Conservation (phyloP, 805 yeast species). For the Candida succiphila region DNA sequence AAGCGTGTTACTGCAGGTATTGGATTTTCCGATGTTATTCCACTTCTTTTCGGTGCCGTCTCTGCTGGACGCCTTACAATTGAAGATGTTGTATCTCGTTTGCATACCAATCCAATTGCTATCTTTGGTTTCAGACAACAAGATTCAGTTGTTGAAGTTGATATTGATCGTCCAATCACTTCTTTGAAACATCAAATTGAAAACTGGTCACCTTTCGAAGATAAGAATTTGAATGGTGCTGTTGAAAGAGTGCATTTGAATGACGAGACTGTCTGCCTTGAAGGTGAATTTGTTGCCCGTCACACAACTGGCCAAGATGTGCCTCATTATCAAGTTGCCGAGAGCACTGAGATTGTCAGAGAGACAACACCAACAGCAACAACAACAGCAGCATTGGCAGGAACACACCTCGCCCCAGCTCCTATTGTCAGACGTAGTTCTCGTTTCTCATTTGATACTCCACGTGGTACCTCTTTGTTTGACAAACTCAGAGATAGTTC, state of each 20-base stretch:
- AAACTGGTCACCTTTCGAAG: constrained; percentile 48
- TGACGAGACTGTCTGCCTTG: constrained; percentile 73
- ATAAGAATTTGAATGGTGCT: constrained; percentile 56
- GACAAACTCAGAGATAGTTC: constrained; percentile 21
- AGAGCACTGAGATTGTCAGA: too few relatives aligned
- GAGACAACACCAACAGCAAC: constrained; percentile 21
- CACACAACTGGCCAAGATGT: constrained; percentile 56
- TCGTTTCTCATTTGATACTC: constrained; percentile 41
- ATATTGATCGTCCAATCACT: constrained; percentile 58
- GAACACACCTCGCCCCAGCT: constrained; percentile 20
- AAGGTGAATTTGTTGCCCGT: constrained; percentile 58
- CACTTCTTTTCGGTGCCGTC: constrained; percentile 75
- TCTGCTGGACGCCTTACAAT: constrained; percentile 60
- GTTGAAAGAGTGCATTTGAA: constrained; percentile 81
- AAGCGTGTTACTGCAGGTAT: constrained; percentile 56
- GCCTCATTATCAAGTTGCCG: constrained; percentile 28
- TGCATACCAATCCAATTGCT: constrained; percentile 73
- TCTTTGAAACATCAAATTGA: constrained; percentile 28
- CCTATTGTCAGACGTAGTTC: constrained; percentile 29
- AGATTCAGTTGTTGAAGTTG: constrained; percentile 72
- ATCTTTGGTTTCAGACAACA: constrained; percentile 80
- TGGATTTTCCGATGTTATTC: constrained; percentile 74
- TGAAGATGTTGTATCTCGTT: constrained; percentile 58
- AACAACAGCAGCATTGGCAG: constrained; percentile 17
- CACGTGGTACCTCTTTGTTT: constrained; percentile 26